Percentiles rank a stretch among this genome's conserved stretches.
These are phyloP conservation scores for Dryadomyces quercus-mongolicae DNA, from an alignment of 2,329 filamentous ascomycete species.

Conservation along the genomic window DNA sequence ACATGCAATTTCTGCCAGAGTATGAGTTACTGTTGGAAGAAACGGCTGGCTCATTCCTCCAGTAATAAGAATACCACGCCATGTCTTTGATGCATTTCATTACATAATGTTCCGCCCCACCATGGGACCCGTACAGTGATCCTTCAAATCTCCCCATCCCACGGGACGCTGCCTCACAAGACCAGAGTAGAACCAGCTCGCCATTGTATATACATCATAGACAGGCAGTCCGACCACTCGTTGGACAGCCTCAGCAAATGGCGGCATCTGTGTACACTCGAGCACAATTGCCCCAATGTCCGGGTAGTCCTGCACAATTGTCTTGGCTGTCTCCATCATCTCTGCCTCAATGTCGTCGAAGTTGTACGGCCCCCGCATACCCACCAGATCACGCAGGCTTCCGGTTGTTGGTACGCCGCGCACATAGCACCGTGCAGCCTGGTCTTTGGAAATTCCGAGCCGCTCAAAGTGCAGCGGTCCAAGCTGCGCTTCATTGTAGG, in stretches of 20 bases:
- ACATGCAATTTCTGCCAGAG: slow-evolving; percentile 23
- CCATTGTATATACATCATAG: background rate
- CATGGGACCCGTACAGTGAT: background rate
- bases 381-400: background rate
- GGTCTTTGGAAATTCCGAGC: slow-evolving; percentile 1
- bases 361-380: background rate
- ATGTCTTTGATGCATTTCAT: background rate
- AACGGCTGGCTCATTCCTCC: slow-evolving; percentile 18
- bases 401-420: slow-evolving; percentile 1
- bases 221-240: background rate
- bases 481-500: slow-evolving; percentile 1
- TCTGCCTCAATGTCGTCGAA: background rate
- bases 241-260: background rate
- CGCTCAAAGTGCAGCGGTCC: slow-evolving; percentile 2
- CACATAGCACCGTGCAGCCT: background rate
- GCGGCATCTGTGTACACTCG: slow-evolving; percentile 2
- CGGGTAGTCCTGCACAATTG: background rate
- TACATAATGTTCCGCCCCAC: background rate
- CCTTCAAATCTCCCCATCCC: background rate
- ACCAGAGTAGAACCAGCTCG: background rate
- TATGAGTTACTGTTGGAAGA: slow-evolving; percentile 20
- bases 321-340: background rate
- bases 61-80: background rate
- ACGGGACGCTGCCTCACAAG: background rate
- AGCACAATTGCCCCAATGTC: background rate